Conservation (phyloP, 2,329 filamentous ascomycete genomes). For the Talaromyces marneffei region DNA sequence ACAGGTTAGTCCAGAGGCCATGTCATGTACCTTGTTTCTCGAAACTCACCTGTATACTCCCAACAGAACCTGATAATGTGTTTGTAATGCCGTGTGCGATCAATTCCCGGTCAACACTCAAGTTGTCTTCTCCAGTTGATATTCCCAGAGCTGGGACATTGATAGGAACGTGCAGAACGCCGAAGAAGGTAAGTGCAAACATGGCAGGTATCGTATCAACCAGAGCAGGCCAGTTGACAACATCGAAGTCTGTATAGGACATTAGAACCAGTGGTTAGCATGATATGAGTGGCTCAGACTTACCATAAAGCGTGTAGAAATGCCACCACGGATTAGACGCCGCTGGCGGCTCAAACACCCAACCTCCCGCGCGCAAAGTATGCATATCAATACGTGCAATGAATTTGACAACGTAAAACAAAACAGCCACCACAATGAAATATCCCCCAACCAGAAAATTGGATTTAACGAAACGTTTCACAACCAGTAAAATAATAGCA, state of each 20-base stretch:
- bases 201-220: constrained; percentile 84
- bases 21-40: not conserved
- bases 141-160: constrained; percentile 92
- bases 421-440: constrained; percentile 70
- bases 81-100: constrained; percentile 93
- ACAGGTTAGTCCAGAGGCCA: constrained; percentile 1
- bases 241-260: constrained; percentile 59
- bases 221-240: constrained; percentile 78
- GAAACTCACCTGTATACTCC: constrained; percentile 64
- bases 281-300: constrained; percentile 30
- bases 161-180: constrained; percentile 93
- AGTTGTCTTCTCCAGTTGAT: constrained; percentile 84
- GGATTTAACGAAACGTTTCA: constrained; percentile 69
- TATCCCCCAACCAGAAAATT: constrained; percentile 83
- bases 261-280: too few relatives aligned
- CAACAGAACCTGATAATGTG: constrained; percentile 74
- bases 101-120: constrained; percentile 84
- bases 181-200: constrained; percentile 95
- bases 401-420: constrained; percentile 47
- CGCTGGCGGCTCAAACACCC: constrained; percentile 85
- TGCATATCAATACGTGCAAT: constrained; percentile 60
- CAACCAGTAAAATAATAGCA: constrained; percentile 67
- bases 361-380: constrained; percentile 65
- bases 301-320: constrained; percentile 93
- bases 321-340: constrained; percentile 91